Conservation (phyloP, 1,139 yeast species). For the Lodderomyces theae region DNA sequence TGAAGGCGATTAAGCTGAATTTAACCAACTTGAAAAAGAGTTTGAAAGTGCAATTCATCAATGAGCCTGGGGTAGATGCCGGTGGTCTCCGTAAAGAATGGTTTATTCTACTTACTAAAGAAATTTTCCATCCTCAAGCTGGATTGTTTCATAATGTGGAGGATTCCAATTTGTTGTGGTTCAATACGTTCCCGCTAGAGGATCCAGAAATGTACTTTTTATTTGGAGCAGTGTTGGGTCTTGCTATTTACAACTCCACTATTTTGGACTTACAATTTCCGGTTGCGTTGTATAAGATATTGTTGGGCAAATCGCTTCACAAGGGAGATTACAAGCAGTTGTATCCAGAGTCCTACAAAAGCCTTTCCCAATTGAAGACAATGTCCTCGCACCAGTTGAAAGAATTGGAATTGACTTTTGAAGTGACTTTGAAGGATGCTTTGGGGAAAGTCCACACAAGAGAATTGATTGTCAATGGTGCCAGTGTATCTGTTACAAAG, state of each 20-base stretch:
- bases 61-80: constrained; percentile 92
- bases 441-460: constrained; percentile 38
- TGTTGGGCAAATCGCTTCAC: constrained; percentile 55
- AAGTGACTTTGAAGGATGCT: constrained; percentile 37
- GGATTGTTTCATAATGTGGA: constrained; percentile 63
- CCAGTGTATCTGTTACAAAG: constrained; percentile 47
- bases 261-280: constrained; percentile 81
- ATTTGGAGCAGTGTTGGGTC: constrained; percentile 82
- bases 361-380: constrained; percentile 53
- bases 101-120: constrained; percentile 72
- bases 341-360: constrained; percentile 63
- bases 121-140: constrained; percentile 63
- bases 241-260: constrained; percentile 88
- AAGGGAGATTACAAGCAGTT: constrained; percentile 65
- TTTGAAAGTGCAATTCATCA: constrained; percentile 70
- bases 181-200: constrained; percentile 48
- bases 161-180: constrained; percentile 77
- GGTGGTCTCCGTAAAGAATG: constrained; percentile 94
- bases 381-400: constrained; percentile 32
- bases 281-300: constrained; percentile 67
- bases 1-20: constrained; percentile 58
- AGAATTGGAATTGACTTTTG: constrained; percentile 34
- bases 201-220: constrained; percentile 60
- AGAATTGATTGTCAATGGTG: constrained; percentile 61
- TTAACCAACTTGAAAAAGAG: constrained; percentile 69